Evolutionary conservation across 805 yeast species (phyloP), one percentile per base, ranked within the genome.

Genomic region (Priceomyces fermenticarens): DNA sequence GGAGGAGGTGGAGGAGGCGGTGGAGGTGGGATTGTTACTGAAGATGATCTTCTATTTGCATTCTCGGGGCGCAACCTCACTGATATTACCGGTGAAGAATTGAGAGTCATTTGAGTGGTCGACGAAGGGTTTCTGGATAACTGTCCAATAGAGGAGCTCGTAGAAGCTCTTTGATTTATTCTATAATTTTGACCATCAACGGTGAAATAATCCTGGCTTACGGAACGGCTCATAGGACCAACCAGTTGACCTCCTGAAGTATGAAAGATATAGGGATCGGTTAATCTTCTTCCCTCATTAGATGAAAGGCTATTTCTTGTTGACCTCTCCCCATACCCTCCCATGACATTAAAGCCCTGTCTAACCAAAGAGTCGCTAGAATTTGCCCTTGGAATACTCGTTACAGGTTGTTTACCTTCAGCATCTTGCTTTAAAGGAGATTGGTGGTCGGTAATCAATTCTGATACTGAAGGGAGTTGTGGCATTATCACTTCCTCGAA

Each of bases 381-480:
- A 26, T 32, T 32, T 3, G 35, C 35, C 11, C 35, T 15, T 14
- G 35, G 35, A 4, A 32, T 32, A 20, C 10, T 32, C 10, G 26
- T 9, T 26, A 32, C 17, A 13, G 35, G 35, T 11, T 3, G 35
- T 17, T 17, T 4, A 20, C 25, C 25, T 11, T 32, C 35, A 20
- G n/a, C 11, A 23, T 32, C 35, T 16, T 23, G 12, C 17, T 15
- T 32, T n/a, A 20, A 12, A 17, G 25, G 13, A 4, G 35, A 4
- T 32, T 26, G 10, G 13, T 35, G 38, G 30, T 26, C 25, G 12
- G 30, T 40, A 12, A 43, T 43, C 29, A 43, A 30, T 35, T 43
- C 46, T 20, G 42, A 43, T 33, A 43, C 46, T 8, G 46, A 40
- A 12, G 46, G 46, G 11, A 43, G 36, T 27, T 39, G 46, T 6